phyloP scores from a whole-genome alignment of 805 yeast species.

The Wickerhamiella qilinensis region DNA sequence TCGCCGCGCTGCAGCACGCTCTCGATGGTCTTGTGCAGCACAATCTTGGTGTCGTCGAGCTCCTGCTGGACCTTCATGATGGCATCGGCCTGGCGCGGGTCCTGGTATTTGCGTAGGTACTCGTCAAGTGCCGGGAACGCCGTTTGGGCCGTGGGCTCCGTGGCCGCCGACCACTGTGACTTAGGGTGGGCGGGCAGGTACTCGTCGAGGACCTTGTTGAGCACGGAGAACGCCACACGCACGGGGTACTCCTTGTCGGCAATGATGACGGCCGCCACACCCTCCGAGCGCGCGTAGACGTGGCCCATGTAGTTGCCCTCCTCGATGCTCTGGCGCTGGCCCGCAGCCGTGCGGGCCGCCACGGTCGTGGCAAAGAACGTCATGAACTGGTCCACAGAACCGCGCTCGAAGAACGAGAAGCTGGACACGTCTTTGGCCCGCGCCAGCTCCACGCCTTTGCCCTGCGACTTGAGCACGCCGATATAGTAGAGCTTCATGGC shows the following conservation, averaged over 20 bases:
- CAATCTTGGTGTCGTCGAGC: conserved; percentile 92
- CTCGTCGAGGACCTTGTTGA: conserved; percentile 84
- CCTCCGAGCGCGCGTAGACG: conserved; percentile 79
- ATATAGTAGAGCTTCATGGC: conserved; percentile 81
- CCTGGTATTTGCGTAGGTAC: conserved; percentile 76
- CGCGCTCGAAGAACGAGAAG: conserved; percentile 78
- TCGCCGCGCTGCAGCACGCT: conserved; percentile 92
- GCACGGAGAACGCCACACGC: conserved; percentile 84
- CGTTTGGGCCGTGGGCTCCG: conserved; percentile 28
- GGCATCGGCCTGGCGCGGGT: conserved; percentile 93
- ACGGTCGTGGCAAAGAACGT: conserved; percentile 86
- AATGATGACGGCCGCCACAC: conserved; percentile 78
- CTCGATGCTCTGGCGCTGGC: conserved; percentile 88
- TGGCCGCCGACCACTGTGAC: conserved; percentile 40
- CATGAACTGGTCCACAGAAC: conserved; percentile 80
- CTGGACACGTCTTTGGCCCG: conserved; percentile 69
- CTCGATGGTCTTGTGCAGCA: conserved; percentile 89
- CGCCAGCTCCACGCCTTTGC: conserved; percentile 57
- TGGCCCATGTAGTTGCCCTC: conserved; percentile 87
- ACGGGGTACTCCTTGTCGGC: conserved; percentile 94
- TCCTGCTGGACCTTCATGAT: conserved; percentile 96
- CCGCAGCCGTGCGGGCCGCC: conserved; percentile 69
- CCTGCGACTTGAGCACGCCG: conserved; percentile 59
- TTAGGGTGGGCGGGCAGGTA: conserved; percentile 61
- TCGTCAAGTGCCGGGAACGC: conserved; percentile 44